These are phyloP conservation scores for Leptographium flavum DNA, from an alignment of 2,329 filamentous ascomycete genomes.

Conservation along the genomic window DNA sequence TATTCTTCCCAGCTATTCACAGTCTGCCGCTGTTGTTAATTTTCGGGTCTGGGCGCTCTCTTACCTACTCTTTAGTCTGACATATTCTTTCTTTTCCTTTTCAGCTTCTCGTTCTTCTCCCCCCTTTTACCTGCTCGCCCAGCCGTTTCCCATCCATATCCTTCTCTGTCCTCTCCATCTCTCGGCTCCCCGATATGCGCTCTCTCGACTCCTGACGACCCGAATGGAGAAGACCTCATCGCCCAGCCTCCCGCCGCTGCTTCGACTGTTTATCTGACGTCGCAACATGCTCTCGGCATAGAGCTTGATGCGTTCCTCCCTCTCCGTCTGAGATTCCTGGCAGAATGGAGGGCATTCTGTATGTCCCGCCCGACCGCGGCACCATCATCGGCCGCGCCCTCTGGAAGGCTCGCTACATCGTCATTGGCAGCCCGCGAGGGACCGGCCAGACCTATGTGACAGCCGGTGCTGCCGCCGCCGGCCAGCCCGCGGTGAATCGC, in stretches of 20 bases:
- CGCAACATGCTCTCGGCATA: slow-evolving; percentile 6
- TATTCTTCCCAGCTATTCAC: neutral
- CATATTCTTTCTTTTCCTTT: neutral
- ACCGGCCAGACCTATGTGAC: slow-evolving; percentile 11
- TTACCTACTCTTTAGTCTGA: neutral
- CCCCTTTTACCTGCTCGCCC: neutral
- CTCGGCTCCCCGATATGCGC: neutral
- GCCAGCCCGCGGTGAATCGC: slow-evolving; percentile 12
- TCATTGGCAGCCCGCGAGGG: slow-evolving; percentile 31
- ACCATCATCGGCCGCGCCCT: slow-evolving; percentile 35
- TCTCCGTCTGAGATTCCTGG: neutral
- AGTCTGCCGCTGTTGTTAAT: neutral
- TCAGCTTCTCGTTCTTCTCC: neutral
- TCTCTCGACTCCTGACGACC: neutral
- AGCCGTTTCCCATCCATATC: neutral
- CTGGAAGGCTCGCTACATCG: slow-evolving; percentile 47
- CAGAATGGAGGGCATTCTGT: slow-evolving; percentile 35
- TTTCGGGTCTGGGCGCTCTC: neutral
- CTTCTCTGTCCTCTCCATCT: neutral
- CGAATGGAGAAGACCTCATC: neutral
- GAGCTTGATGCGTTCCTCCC: slow-evolving; percentile 3
- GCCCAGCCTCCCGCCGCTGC: neutral
- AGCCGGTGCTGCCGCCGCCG: neutral
- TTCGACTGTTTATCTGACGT: neutral
- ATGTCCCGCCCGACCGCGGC: slow-evolving; percentile 35